Evolutionary conservation across 768 basidiomycete species (phyloP), one percentile per base, ranked within the genome.

Genomic region (Tylopilus subfusipes): DNA sequence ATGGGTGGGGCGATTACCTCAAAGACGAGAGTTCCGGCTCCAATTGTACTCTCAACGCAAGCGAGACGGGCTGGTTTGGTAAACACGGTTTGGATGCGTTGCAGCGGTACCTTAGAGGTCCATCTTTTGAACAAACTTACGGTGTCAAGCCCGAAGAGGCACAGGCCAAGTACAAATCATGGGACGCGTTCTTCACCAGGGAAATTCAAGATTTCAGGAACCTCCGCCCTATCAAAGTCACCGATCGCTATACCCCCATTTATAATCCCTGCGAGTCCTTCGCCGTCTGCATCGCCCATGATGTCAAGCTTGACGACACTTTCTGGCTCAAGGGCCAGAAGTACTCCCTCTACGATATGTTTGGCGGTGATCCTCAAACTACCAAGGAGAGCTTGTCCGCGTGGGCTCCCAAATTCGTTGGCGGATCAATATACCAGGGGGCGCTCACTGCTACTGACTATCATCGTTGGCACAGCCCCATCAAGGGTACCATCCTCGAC

Each of bases 261-360:
- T 69, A 68, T 56, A 79, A 73, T 61, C 73, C 78, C 2, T 85
- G 83, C 73, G 84, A 86, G 59, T 80, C 78, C 22, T 72, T 65
- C 9, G 58, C 77, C 11, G 75, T 79, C 62, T 47, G 47, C 40
- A 46, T 18, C 65, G 72, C 56, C 68, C 13, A 48, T 24, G 58
- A 78, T 43, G 75, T 82, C 34, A 57, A 79, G 42, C 63, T 58
- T 4, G 57, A 68, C 8, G 81, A 82, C 42, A 62, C 62, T 21
- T 84, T 86, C 68, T 86, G 82, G 82, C 65, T 83, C 66, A 85
- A 86, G 61, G 75, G 70, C 9, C 73, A 84, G 58, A 73, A 76
- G 0, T 85, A 86, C 69, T 84, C 83, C 6, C 76, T 85, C 43
- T 48, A 62, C 18, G 75, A 83, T 61, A 82, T 85, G 71, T 74